phyloP scores from a whole-genome alignment of 2,329 filamentous ascomycete species.

The Colletotrichum costaricense region DNA sequence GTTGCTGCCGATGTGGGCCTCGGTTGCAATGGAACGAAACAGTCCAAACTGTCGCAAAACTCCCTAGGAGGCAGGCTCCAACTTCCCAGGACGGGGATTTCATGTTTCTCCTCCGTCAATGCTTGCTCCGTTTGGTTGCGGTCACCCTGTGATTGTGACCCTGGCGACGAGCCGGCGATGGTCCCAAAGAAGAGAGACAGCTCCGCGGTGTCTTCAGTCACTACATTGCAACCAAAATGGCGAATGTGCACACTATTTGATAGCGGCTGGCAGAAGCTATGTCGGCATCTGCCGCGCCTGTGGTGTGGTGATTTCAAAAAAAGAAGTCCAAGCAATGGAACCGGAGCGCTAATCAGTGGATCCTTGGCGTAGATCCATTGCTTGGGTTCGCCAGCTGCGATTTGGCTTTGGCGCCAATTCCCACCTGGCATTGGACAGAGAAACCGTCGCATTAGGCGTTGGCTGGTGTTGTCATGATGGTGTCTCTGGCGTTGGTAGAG shows the following conservation, averaged over 20 bases:
- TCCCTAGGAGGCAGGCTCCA: slow-evolving; percentile 18
- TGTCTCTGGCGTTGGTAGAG: neutral
- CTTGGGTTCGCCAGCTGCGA: neutral
- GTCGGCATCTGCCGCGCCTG: neutral
- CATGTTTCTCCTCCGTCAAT: neutral
- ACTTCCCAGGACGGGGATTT: slow-evolving; percentile 9
- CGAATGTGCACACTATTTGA: neutral
- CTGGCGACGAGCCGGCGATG: too few species aligned
- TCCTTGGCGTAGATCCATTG: slow-evolving; percentile 29
- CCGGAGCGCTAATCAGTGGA: slow-evolving; percentile 17
- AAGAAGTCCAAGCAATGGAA: neutral
- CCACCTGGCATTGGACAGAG: neutral
- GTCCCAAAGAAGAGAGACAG: neutral
- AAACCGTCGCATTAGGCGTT: neutral
- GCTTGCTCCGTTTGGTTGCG: neutral
- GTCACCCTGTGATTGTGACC: neutral
- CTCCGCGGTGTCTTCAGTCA: neutral
- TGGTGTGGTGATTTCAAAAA: neutral
- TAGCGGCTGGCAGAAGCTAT: neutral
- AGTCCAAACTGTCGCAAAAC: slow-evolving; percentile 12
- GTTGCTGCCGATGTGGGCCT: slow-evolving; percentile 27
- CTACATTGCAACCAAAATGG: neutral
- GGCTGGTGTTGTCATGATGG: neutral
- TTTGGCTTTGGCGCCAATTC: slow-evolving; percentile 12
- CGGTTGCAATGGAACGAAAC: slow-evolving; percentile 26